Conservation (phyloP, 768 basidiomycete species). For the Lactifluus hygrophoroides region DNA sequence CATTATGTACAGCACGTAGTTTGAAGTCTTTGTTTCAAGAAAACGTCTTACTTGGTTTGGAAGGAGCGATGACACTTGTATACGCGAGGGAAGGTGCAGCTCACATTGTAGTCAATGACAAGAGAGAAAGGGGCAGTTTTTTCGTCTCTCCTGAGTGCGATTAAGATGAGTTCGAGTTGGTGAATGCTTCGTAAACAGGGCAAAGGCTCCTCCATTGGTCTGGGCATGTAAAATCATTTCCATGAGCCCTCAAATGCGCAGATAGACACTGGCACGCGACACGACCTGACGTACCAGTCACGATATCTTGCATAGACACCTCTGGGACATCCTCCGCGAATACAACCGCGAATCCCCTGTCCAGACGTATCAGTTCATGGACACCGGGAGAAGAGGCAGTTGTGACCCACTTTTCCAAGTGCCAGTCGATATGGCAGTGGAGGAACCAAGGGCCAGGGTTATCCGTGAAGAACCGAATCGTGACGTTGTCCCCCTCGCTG, state of each 20-base stretch:
- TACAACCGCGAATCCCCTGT: conserved; percentile 7
- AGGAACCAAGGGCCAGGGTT: conserved; percentile 25
- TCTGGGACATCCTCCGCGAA: conserved; percentile 9
- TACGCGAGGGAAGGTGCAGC: too few species aligned
- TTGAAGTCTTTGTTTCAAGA: too few species aligned
- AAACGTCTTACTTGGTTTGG: too few species aligned
- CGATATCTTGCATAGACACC: background rate
- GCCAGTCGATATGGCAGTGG: conserved; percentile 27
- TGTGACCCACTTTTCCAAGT: conserved; percentile 12
- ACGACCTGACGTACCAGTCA: conserved; percentile 1
- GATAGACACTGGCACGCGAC: background rate
- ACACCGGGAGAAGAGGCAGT: too few species aligned
- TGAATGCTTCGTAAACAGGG: background rate
- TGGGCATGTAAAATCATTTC: background rate
- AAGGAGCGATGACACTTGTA: too few species aligned
- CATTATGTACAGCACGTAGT: too few species aligned
- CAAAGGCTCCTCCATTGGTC: conserved; percentile 4
- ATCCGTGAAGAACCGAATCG: conserved; percentile 26
- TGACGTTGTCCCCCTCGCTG: conserved; percentile 2
- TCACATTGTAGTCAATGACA: background rate
- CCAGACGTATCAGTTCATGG: background rate
- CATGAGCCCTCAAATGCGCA: background rate
- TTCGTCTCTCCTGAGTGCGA: background rate
- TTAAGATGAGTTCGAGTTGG: background rate
- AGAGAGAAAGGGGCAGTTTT: background rate